Conservation (phyloP, 1,284 basidiomycete genomes). For the Heliocybe sulcata region DNA sequence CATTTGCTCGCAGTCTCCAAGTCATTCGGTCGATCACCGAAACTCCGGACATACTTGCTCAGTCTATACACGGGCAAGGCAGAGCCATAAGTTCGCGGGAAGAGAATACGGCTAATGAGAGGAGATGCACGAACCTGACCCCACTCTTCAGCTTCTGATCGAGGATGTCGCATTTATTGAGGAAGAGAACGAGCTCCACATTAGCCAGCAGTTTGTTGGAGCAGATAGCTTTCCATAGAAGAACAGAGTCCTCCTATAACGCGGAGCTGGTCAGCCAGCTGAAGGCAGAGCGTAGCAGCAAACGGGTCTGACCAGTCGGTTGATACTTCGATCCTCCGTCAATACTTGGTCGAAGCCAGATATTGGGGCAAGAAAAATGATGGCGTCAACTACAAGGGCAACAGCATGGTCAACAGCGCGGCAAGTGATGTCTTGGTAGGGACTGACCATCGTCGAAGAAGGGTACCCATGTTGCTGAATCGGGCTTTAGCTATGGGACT, state of each 20-base stretch:
- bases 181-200: slow-evolving; percentile 70
- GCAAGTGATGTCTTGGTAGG: slow-evolving; percentile 1
- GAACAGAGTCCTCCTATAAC: slow-evolving; percentile 66
- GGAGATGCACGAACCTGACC: slow-evolving; percentile 33
- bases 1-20: slow-evolving; percentile 67
- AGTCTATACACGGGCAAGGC: not conserved
- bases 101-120: not conserved
- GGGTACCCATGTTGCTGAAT: slow-evolving; percentile 57
- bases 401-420: slow-evolving; percentile 2
- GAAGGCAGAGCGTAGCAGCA: not conserved
- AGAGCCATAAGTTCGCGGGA: not conserved
- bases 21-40: slow-evolving; percentile 66
- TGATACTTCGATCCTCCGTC: slow-evolving; percentile 61
- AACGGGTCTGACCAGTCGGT: slow-evolving; percentile 47
- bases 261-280: not conserved
- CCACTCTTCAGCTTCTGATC: slow-evolving; percentile 61
- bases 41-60: slow-evolving; percentile 62
- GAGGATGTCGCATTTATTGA: slow-evolving; percentile 77
- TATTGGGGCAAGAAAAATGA: slow-evolving; percentile 80
- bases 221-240: slow-evolving; percentile 74
- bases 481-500: slow-evolving; percentile 7
- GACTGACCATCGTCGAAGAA: slow-evolving; percentile 67
- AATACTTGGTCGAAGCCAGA: slow-evolving; percentile 74
- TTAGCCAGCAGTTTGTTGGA: slow-evolving; percentile 65
- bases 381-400: slow-evolving; percentile 31